Conservation (phyloP, 345 rosid genomes). For the Crucihimalaya himalaica region DNA sequence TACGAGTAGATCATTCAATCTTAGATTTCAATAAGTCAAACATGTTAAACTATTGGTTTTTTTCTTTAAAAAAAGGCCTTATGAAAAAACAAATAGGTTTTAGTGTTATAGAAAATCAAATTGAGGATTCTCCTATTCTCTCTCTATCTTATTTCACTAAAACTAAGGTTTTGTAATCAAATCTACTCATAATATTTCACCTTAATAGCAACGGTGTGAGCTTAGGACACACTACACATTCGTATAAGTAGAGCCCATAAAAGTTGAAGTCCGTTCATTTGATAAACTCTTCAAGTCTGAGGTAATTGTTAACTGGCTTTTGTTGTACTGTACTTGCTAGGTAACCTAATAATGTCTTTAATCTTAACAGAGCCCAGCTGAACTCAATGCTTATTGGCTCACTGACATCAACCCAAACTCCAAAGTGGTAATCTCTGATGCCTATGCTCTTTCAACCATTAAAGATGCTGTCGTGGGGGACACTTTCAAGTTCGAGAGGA, state of each 20-base stretch:
- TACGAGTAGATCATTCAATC: too few relatives aligned
- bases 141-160: too few relatives aligned
- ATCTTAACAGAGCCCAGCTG: slow-evolving; percentile 68
- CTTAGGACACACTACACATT: too few relatives aligned
- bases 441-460: slow-evolving; percentile 66
- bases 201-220: too few relatives aligned
- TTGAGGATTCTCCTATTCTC: too few relatives aligned
- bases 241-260: slow-evolving; percentile 45
- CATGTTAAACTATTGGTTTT: too few relatives aligned
- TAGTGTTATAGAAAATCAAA: too few relatives aligned
- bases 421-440: slow-evolving; percentile 56
- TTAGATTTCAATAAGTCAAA: too few relatives aligned
- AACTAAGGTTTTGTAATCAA: too few relatives aligned
- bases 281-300: slow-evolving; percentile 11
- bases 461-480: slow-evolving; percentile 59
- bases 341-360: not conserved
- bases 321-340: not conserved
- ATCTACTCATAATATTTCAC: too few relatives aligned
- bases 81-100: too few relatives aligned
- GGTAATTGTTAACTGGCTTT: slow-evolving; percentile 42
- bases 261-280: slow-evolving; percentile 27
- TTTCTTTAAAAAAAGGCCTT: too few relatives aligned
- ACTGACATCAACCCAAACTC: slow-evolving; percentile 67
- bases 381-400: slow-evolving; percentile 71
- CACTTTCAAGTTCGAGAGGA: slow-evolving; percentile 83